A percentile compares a stretch with the other conserved stretches of the same genome.
phyloP scores from a whole-genome alignment of 1,284 basidiomycete genomes.

The Apiotrichum porosum region DNA sequence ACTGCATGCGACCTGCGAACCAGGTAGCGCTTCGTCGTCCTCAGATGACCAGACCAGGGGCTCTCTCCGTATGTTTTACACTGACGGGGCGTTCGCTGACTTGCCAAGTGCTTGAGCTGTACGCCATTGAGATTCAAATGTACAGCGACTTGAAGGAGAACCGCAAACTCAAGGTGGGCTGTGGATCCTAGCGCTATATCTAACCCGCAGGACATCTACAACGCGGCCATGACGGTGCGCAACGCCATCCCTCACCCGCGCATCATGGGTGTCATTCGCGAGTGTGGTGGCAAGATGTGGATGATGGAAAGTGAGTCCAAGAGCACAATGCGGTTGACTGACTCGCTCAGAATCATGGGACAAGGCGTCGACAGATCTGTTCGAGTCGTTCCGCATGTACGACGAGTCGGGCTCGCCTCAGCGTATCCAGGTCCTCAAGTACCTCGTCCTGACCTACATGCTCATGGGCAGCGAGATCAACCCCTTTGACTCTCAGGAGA shows the following conservation, averaged over 20 bases:
- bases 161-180: slow-evolving; percentile 81
- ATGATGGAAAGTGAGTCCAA: slow-evolving; percentile 94
- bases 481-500: slow-evolving; percentile 98
- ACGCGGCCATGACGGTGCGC: slow-evolving; percentile 84
- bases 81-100: too few species aligned
- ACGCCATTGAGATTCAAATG: slow-evolving; percentile 99
- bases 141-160: slow-evolving; percentile 92
- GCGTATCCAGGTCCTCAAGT: slow-evolving; percentile 96
- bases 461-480: slow-evolving; percentile 97
- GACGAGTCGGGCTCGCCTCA: slow-evolving; percentile 97
- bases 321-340: too few species aligned
- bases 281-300: slow-evolving; percentile 99
- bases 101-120: slow-evolving; percentile 94
- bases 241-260: slow-evolving; percentile 97
- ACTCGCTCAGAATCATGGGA: slow-evolving; percentile 76
- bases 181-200: not conserved
- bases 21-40: slow-evolving; percentile 38
- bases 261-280: slow-evolving; percentile 98
- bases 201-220: slow-evolving; percentile 78
- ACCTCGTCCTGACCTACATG: slow-evolving; percentile 97
- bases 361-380: slow-evolving; percentile 94
- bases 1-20: slow-evolving; percentile 51
- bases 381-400: slow-evolving; percentile 97
- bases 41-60: slow-evolving; percentile 50
- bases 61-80: slow-evolving; percentile 44